Base-by-base conservation (phyloP, 2,329 filamentous ascomycete species). In the Chrysosphaeria jannelii region DNA sequence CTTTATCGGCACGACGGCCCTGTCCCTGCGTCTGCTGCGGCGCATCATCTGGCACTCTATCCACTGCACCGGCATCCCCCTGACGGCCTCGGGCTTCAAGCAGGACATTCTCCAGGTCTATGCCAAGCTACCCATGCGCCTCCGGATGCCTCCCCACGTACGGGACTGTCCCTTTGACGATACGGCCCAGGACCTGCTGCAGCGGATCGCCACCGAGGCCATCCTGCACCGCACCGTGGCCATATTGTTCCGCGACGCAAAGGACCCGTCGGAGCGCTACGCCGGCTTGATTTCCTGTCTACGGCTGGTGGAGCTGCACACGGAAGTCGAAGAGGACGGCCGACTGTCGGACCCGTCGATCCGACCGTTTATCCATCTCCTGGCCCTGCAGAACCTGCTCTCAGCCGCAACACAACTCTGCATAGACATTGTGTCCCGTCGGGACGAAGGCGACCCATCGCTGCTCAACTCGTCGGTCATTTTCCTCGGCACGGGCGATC, bases 381-480 rank as follows among this genome's bases (percentile, higher is more conserved):
- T 67, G 4, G 49, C 53, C 3, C 47, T 57, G 22, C 57, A 63
- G 22, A 60, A 68, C 34, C 67, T 60, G 24, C 40, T 68, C 23
- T 46, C 67, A 4, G 58, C 60, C 0, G 51, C 55, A 22, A 61
- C 61, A 47, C 48, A 67, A 9, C 31, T 69, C 4, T 65, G 57
- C 29, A 40, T 67, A 10, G 40, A 51, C 18, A 33, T 51, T 14
- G 45, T 50, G 10, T 19, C 21, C 2, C 23, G 21, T 10, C 12
- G 22, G 10, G 23, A 18, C 9, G 19, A 20, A 19, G 20, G 15
- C 17, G 27, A 28, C 6, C 12, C 20, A 5, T 14, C 21, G 8
- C 25, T 32, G 1, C n/a, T n/a, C n/a, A n/a, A n/a, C n/a, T n/a
- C n/a, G n/a, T n/a, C n/a, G n/a, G n/a, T n/a, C n/a, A n/a, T n/a